phyloP scores from a whole-genome alignment of 768 basidiomycete species.

The Tricholoma sp. region DNA sequence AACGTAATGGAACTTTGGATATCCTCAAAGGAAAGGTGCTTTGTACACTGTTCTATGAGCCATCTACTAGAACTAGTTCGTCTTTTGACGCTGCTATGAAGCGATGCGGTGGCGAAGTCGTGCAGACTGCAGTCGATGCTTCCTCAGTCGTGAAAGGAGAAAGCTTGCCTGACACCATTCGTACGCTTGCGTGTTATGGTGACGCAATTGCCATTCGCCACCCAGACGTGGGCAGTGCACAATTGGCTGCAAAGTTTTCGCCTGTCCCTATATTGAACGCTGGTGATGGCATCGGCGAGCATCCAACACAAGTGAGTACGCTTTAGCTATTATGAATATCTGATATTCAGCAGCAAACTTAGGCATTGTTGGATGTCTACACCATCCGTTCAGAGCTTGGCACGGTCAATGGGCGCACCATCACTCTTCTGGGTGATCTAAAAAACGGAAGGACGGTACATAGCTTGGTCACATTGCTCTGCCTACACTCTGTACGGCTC shows the following conservation, averaged over 20 bases:
- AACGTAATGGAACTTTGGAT: conserved; percentile 83
- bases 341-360: conserved; percentile 8
- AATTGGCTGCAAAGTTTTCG: conserved; percentile 92
- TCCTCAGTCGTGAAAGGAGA: conserved; percentile 95
- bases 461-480: conserved; percentile 87
- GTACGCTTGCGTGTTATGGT: conserved; percentile 91
- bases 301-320: conserved; percentile 81
- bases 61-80: conserved; percentile 90
- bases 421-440: conserved; percentile 90
- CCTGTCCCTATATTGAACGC: conserved; percentile 96
- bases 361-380: conserved; percentile 85
- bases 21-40: conserved; percentile 88
- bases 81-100: conserved; percentile 99
- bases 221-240: conserved; percentile 90
- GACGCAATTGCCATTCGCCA: conserved; percentile 95
- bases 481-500: conserved; percentile 86
- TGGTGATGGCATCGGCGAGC: conserved; percentile 95
- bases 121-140: conserved; percentile 72
- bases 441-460: conserved; percentile 99
- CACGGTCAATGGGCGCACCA: conserved; percentile 92
- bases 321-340: not conserved
- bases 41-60: conserved; percentile 93
- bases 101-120: conserved; percentile 92
- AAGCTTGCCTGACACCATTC: conserved; percentile 85
- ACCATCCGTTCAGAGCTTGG: conserved; percentile 98